Evolutionary conservation across 768 basidiomycete species (phyloP).

Genomic region (Lentinula sp.): DNA sequence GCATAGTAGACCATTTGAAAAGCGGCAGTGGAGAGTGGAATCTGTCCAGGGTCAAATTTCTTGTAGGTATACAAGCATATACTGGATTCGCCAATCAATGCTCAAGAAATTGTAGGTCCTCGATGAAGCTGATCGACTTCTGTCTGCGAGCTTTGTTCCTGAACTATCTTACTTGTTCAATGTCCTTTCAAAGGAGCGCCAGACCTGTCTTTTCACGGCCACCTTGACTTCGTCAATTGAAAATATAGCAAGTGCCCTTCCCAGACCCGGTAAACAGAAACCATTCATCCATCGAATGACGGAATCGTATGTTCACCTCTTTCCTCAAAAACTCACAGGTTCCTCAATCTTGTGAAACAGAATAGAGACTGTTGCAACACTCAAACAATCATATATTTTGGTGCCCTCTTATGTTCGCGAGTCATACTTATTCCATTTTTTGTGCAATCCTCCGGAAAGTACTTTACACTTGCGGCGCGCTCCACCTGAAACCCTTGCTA

Average conservation of each 20-base stretch:
- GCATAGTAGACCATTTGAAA: conserved; percentile 84
- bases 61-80: conserved; percentile 43
- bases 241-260: conserved; percentile 61
- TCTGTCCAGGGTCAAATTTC: conserved; percentile 74
- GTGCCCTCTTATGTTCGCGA: conserved; percentile 95
- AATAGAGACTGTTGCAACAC: conserved; percentile 80
- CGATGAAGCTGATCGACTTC: conserved; percentile 92
- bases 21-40: conserved; percentile 81
- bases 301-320: conserved; percentile 42
- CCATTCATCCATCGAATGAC: conserved; percentile 83
- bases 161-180: conserved; percentile 78
- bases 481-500: conserved; percentile 45
- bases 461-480: conserved; percentile 62
- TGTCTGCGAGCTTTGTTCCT: conserved; percentile 83
- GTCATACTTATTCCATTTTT: conserved; percentile 82
- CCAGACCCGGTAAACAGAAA: conserved; percentile 75
- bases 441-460: conserved; percentile 83
- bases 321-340: background rate
- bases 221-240: conserved; percentile 88
- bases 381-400: conserved; percentile 87
- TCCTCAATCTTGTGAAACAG: conserved; percentile 30
- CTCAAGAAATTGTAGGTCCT: conserved; percentile 53
- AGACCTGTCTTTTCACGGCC: conserved; percentile 96
- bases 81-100: background rate
- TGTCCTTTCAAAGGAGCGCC: conserved; percentile 76